A percentile compares a stretch with the other conserved stretches of the same genome.
Conservation (phyloP, 306 rosid genomes). For the Lathyrus sativus region DNA sequence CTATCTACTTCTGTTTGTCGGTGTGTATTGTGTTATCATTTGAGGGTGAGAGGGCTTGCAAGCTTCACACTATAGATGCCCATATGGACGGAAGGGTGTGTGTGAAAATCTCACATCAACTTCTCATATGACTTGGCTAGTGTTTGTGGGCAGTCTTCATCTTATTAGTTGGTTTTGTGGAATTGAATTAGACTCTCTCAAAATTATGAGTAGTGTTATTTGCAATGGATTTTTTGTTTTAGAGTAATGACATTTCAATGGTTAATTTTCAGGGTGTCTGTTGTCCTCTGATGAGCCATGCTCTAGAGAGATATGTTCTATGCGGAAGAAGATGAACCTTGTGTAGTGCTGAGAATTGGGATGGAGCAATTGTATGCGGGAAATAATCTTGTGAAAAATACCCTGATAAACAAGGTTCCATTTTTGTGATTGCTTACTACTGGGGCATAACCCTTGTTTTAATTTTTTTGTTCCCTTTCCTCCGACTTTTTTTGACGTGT, state of each 20-base stretch:
- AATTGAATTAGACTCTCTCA: neutral
- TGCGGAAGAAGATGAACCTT: slow-evolving; percentile 26
- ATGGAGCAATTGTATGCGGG: slow-evolving; percentile 22
- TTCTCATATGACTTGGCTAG: neutral
- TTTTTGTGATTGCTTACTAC: slow-evolving; percentile 42
- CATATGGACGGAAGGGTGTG: neutral
- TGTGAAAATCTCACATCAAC: neutral
- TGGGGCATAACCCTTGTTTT: slow-evolving; percentile 24
- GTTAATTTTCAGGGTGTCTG: slow-evolving; percentile 42
- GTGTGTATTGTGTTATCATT: neutral
- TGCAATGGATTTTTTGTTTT: slow-evolving; percentile 25
- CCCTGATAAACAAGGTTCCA: slow-evolving; percentile 22
- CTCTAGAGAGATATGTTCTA: slow-evolving; percentile 20
- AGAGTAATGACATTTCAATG: slow-evolving; percentile 24
- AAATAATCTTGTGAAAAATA: slow-evolving; percentile 5
- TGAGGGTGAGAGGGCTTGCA: slow-evolving; percentile 14
- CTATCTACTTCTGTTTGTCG: neutral
- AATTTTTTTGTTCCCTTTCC: slow-evolving; percentile 7
- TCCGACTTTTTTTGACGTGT: neutral
- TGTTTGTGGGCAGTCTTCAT: neutral
- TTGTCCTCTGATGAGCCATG: slow-evolving; percentile 24
- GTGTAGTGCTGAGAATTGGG: slow-evolving; percentile 28
- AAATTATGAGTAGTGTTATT: neutral
- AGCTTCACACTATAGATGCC: neutral
- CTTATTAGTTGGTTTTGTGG: neutral